These are phyloP conservation scores for Cephalotrichum gorgonifer DNA, from an alignment of 2,329 filamentous ascomycete genomes.

Conservation along the genomic window DNA sequence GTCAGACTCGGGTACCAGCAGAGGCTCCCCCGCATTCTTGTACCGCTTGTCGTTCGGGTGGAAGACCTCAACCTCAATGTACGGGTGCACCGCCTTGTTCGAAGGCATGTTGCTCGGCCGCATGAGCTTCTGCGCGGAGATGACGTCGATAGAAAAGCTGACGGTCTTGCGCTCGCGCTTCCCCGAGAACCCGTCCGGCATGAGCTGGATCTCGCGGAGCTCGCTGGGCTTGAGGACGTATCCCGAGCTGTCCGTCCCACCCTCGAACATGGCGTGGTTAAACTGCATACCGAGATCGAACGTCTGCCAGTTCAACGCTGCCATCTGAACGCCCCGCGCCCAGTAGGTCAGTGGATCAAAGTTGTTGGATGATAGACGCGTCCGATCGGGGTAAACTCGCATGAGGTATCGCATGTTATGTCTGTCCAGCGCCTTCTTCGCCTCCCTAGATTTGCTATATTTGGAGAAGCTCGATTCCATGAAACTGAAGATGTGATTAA, in stretches of 20 bases:
- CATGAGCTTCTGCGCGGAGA: constrained; percentile 92
- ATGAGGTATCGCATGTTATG: constrained; percentile 91
- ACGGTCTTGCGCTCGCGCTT: constrained; percentile 75
- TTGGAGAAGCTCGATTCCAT: constrained; percentile 81
- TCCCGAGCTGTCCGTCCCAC: constrained; percentile 73
- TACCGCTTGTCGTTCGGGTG: constrained; percentile 89
- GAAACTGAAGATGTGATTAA: constrained; percentile 94
- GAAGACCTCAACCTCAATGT: constrained; percentile 90
- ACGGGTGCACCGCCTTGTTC: constrained; percentile 74
- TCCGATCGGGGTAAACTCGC: constrained; percentile 82
- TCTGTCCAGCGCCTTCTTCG: constrained; percentile 68
- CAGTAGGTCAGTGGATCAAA: constrained; percentile 91
- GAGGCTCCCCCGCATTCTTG: constrained; percentile 64
- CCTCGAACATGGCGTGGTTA: constrained; percentile 96
- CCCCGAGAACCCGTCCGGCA: constrained; percentile 38
- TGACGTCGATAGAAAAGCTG: constrained; percentile 74
- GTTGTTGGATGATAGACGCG: constrained; percentile 78
- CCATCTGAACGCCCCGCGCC: constrained; percentile 96
- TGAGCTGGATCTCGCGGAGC: constrained; percentile 60
- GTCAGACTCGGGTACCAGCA: constrained; percentile 30
- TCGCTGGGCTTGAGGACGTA: constrained; percentile 91
- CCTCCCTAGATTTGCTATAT: constrained; percentile 64
- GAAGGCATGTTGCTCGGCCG: constrained; percentile 46
- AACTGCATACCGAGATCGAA: constrained; percentile 93
- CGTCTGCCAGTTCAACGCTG: constrained; percentile 95